A percentile compares a stretch with the other conserved stretches of the same genome.
phyloP scores from a whole-genome alignment of 2,329 filamentous ascomycete genomes.

The Ilyonectria destructans region DNA sequence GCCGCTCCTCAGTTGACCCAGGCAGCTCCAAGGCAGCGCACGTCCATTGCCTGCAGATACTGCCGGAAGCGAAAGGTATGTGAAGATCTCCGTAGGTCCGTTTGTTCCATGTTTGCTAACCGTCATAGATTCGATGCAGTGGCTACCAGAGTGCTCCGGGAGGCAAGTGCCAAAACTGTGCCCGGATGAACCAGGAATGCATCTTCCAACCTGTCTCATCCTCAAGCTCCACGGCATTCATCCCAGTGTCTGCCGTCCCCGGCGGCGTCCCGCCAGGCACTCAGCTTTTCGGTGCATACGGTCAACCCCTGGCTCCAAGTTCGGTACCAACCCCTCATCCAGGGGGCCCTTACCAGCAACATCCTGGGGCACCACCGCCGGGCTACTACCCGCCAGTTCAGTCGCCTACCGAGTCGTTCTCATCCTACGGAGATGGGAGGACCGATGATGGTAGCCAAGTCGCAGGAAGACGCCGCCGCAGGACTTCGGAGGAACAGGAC shows the following conservation, averaged over 20 bases:
- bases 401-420: slow-evolving; percentile 63
- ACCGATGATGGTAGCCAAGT: slow-evolving; percentile 52
- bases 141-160: slow-evolving; percentile 73
- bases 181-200: slow-evolving; percentile 75
- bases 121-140: slow-evolving; percentile 71
- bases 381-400: slow-evolving; percentile 61
- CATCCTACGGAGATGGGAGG: slow-evolving; percentile 57
- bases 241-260: slow-evolving; percentile 72
- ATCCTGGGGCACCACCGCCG: slow-evolving; percentile 45
- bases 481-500: slow-evolving; percentile 58
- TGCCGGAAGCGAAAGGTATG: slow-evolving; percentile 74
- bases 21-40: slow-evolving; percentile 71
- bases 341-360: slow-evolving; percentile 43
- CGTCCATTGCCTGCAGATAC: slow-evolving; percentile 74
- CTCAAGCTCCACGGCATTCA: slow-evolving; percentile 71
- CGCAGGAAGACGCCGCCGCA: slow-evolving; percentile 54
- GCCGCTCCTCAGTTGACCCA: slow-evolving; percentile 61
- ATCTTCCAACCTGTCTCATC: slow-evolving; percentile 74
- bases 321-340: slow-evolving; percentile 46
- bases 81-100: background rate
- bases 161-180: slow-evolving; percentile 74
- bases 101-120: slow-evolving; percentile 25
- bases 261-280: slow-evolving; percentile 72
- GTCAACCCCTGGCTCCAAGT: slow-evolving; percentile 66
- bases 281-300: slow-evolving; percentile 71